These are phyloP conservation scores for Fusarium algeriense DNA, from an alignment of 2,329 filamentous ascomycete genomes.

Conservation along the genomic window DNA sequence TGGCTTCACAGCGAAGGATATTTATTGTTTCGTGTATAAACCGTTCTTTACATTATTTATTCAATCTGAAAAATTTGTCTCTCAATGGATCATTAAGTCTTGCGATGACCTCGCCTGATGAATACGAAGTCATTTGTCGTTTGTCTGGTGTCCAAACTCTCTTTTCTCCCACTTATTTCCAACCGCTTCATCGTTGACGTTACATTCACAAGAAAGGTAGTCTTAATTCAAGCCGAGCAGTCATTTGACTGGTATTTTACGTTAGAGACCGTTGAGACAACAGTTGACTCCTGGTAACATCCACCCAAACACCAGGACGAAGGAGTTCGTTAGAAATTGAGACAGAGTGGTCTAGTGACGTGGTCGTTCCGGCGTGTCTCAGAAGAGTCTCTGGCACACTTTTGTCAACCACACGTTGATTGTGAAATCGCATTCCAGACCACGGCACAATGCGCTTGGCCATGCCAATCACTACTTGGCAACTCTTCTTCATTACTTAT, in stretches of 20 bases:
- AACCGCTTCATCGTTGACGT: slow-evolving; percentile 12
- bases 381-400: slow-evolving; percentile 11
- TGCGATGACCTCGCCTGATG: slow-evolving; percentile 13
- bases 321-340: slow-evolving; percentile 23
- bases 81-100: slow-evolving; percentile 11
- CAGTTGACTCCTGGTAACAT: slow-evolving; percentile 34
- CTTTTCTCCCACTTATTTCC: neutral
- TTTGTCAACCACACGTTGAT: slow-evolving; percentile 10
- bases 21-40: slow-evolving; percentile 21
- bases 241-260: slow-evolving; percentile 23
- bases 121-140: slow-evolving; percentile 19
- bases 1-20: slow-evolving; percentile 3
- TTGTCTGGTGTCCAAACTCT: slow-evolving; percentile 1
- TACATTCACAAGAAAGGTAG: slow-evolving; percentile 18
- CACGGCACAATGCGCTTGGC: slow-evolving; percentile 26
- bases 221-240: slow-evolving; percentile 14
- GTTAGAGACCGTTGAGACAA: slow-evolving; percentile 17
- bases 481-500: slow-evolving; percentile 24
- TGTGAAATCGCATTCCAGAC: slow-evolving; percentile 43
- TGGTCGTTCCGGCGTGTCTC: slow-evolving; percentile 2
- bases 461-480: slow-evolving; percentile 22
- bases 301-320: slow-evolving; percentile 1
- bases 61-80: slow-evolving; percentile 4
- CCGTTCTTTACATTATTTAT: neutral
- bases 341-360: slow-evolving; percentile 30